Conservation (phyloP, 768 basidiomycete species). For the Phylloporus rhodoxanthus region DNA sequence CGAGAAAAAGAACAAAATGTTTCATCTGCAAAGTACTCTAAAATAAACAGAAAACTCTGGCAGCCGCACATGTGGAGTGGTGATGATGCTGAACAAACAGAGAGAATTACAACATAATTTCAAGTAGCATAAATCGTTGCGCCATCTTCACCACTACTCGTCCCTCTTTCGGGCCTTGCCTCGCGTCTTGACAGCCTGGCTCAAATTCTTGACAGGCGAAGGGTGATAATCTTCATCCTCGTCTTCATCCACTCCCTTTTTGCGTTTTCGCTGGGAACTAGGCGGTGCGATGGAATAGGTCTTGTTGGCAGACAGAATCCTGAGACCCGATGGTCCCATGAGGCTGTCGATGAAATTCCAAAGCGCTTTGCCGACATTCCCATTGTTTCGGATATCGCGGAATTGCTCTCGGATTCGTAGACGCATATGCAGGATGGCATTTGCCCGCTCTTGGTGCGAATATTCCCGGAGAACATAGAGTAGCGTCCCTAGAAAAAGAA, state of each 20-base stretch:
- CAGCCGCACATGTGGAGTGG: background rate
- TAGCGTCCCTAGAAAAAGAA: constrained; percentile 48
- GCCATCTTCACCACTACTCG: background rate
- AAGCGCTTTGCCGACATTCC: constrained; percentile 45
- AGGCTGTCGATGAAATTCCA: constrained; percentile 51
- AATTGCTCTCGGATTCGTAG: constrained; percentile 47
- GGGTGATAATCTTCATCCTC: constrained; percentile 48
- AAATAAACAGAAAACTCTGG: too few species aligned
- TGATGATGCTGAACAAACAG: background rate
- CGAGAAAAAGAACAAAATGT: too few species aligned
- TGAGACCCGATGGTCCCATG: constrained; percentile 29
- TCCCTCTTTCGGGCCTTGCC: constrained; percentile 29
- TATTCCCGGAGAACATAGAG: constrained; percentile 48
- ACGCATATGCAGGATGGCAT: constrained; percentile 55
- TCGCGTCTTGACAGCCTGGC: constrained; percentile 38
- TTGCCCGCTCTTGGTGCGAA: constrained; percentile 43
- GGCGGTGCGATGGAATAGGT: constrained; percentile 1
- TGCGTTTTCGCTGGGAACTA: constrained; percentile 28
- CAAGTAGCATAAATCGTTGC: background rate
- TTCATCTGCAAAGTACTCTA: too few species aligned
- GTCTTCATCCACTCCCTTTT: constrained; percentile 27
- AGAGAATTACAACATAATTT: background rate
- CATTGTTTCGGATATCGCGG: constrained; percentile 63
- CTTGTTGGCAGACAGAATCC: constrained; percentile 26
- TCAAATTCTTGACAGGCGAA: constrained; percentile 36